A percentile compares a stretch with the other conserved stretches of the same genome.
These are phyloP conservation scores for Phoenix dactylifera DNA, from an alignment of 176 grass and related monocot genomes.

Conservation along the genomic window DNA sequence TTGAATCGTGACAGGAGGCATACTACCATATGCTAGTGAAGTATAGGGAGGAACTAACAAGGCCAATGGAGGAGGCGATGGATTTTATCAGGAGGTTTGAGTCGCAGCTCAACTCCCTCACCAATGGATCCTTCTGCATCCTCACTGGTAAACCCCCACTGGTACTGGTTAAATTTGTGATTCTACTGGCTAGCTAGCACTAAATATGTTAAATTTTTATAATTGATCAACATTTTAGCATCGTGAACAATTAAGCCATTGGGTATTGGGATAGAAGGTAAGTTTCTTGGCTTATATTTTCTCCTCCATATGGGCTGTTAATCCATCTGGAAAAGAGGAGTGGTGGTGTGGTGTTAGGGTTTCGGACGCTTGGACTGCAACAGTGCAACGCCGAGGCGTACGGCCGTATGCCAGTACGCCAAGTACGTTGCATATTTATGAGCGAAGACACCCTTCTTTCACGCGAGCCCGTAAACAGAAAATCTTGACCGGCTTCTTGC, in stretches of 20 bases:
- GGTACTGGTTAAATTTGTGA: too few species aligned
- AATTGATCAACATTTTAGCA: not conserved
- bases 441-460: slow-evolving; percentile 52
- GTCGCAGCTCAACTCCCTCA: slow-evolving; percentile 34
- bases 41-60: slow-evolving; percentile 30
- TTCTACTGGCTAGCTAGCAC: not conserved
- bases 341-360: slow-evolving; percentile 1
- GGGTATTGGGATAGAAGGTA: slow-evolving; percentile 1
- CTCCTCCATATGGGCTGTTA: slow-evolving; percentile 5
- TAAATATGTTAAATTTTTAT: not conserved
- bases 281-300: slow-evolving; percentile 23
- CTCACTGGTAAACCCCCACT: slow-evolving; percentile 13
- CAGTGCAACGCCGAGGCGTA: slow-evolving; percentile 58
- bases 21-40: slow-evolving; percentile 30
- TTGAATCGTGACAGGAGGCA: slow-evolving; percentile 13
- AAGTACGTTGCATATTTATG: slow-evolving; percentile 50
- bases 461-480: slow-evolving; percentile 60
- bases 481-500: too few species aligned
- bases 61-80: slow-evolving; percentile 32
- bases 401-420: slow-evolving; percentile 66
- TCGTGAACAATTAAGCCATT: too few species aligned
- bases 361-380: slow-evolving; percentile 16
- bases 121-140: slow-evolving; percentile 6
- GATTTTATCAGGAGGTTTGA: slow-evolving; percentile 27
- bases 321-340: slow-evolving; percentile 43